phyloP scores from a whole-genome alignment of 768 basidiomycete genomes.

The Rhizopogon vinicolor region DNA sequence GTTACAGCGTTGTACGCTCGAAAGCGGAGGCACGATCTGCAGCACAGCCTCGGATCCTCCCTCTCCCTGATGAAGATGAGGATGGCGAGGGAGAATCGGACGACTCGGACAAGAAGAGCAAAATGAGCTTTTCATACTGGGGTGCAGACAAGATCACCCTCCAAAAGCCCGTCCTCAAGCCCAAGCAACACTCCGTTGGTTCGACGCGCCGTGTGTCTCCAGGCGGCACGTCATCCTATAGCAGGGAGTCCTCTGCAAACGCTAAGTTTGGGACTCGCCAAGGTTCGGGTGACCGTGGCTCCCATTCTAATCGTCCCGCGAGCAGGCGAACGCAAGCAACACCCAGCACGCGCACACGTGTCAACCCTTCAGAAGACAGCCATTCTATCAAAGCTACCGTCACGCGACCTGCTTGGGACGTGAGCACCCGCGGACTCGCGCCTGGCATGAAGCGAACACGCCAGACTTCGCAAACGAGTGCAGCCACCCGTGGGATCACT shows the following conservation, averaged over 20 bases:
- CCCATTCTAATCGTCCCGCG: constrained; percentile 45
- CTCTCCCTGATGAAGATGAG: constrained; percentile 61
- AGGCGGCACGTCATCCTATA: constrained; percentile 55
- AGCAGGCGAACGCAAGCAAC: constrained; percentile 54
- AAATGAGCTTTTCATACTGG: constrained; percentile 95
- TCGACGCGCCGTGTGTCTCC: constrained; percentile 34
- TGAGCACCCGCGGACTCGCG: constrained; percentile 42
- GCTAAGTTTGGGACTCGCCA: constrained; percentile 90
- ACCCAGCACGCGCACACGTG: constrained; percentile 37
- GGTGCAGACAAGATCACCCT: constrained; percentile 89
- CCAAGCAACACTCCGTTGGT: constrained; percentile 28
- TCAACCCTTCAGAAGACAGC: constrained; percentile 58
- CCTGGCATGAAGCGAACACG: constrained; percentile 53
- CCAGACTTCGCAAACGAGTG: constrained; percentile 70
- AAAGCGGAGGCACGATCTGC: constrained; percentile 49
- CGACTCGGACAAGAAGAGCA: constrained; percentile 85
- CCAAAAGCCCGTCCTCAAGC: constrained; percentile 68
- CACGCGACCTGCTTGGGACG: constrained; percentile 72
- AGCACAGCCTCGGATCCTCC: constrained; percentile 59
- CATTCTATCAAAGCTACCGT: constrained; percentile 68
- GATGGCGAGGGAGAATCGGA: constrained; percentile 62
- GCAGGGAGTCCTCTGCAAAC: constrained; percentile 79
- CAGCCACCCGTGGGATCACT: constrained; percentile 40
- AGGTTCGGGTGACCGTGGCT: constrained; percentile 52
- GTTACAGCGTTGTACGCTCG: constrained; percentile 62